Evolutionary conservation across 371 early-diverging fungal genomes (phyloP), one percentile per base, ranked within the genome.

Genomic region (Mortierella sp.): DNA sequence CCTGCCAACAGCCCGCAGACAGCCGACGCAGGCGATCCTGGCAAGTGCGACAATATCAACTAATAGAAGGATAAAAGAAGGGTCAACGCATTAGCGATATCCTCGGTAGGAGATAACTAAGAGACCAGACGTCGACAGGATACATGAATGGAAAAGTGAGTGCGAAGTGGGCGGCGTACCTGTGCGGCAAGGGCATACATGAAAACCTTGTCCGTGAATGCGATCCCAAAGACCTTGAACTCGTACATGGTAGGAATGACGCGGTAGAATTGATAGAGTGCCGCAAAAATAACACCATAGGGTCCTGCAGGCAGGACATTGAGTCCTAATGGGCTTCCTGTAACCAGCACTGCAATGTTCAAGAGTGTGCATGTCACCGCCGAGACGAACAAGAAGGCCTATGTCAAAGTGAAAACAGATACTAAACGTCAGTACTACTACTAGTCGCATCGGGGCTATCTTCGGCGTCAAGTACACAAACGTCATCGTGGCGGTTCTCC

Each of bases 371-470:
- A 90, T 0, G 92, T 65, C 24, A 90, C 55, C 4, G 90, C 74
- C 0, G 93, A 83, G n/a, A 94, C 82, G 75, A 91, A 86, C 8
- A 93, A 75, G 77, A 95, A 94, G 0, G 95, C 91, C 94, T 93
- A 75, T 5, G 54, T 3, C 12, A 29, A 8, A 43, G 35, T 41
- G 32, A 11, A 49, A 80, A 14, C 21, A 70, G 54, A 73, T 4
- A 16, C 21, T 21, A 65, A 27, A 35, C 14, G 18, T 18, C 6
- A 32, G 71, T 58, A 75, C 14, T 65, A 51, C 4, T 4, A 58
- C 4, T 8, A 44, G n/a, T 56, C 16, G 21, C 70, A 68, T 21
- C 51, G 5, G 51, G 16, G 43, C 8, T 38, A 8, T n/a, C 21
- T 12, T 68, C 14, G 46, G 27, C 32, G 10, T 7, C 49, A 8